These are phyloP conservation scores for Cucumis variabilis DNA, from an alignment of 331 rosid genomes.

Conservation along the genomic window DNA sequence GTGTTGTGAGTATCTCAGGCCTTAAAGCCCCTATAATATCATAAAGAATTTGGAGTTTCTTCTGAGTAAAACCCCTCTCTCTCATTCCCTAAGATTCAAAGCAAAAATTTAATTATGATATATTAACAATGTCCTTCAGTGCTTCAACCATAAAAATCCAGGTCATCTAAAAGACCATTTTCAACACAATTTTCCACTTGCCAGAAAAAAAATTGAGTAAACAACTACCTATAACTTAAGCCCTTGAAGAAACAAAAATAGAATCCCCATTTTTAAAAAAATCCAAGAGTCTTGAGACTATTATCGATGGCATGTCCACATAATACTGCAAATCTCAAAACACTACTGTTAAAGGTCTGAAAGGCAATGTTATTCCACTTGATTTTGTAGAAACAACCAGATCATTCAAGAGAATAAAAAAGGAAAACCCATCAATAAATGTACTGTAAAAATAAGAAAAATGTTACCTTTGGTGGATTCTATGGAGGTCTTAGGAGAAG, in stretches of 20 bases:
- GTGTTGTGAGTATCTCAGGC: too few relatives aligned
- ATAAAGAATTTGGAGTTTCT: too few relatives aligned
- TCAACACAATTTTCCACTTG: too few relatives aligned
- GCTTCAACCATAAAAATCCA: too few relatives aligned
- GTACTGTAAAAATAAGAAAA: background rate
- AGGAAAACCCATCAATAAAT: background rate
- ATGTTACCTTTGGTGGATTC: slow-evolving; percentile 43
- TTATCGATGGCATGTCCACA: slow-evolving; percentile 77
- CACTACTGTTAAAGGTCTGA: slow-evolving; percentile 60
- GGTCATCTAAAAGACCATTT: too few relatives aligned
- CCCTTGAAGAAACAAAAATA: too few relatives aligned
- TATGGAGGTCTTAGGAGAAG: slow-evolving; percentile 33
- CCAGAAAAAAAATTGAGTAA: background rate
- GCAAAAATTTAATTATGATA: too few relatives aligned
- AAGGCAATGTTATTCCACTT: slow-evolving; percentile 78
- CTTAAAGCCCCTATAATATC: too few relatives aligned
- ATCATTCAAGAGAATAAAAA: background rate
- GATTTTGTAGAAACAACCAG: slow-evolving; percentile 34
- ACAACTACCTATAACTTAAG: background rate
- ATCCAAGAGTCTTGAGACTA: background rate
- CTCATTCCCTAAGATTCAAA: too few relatives aligned
- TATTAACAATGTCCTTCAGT: background rate
- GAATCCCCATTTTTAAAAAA: background rate
- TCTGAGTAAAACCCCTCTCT: too few relatives aligned
- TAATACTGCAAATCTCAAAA: slow-evolving; percentile 83